Conservation (phyloP, 805 yeast species). For the Kazachstania psychrophila region DNA sequence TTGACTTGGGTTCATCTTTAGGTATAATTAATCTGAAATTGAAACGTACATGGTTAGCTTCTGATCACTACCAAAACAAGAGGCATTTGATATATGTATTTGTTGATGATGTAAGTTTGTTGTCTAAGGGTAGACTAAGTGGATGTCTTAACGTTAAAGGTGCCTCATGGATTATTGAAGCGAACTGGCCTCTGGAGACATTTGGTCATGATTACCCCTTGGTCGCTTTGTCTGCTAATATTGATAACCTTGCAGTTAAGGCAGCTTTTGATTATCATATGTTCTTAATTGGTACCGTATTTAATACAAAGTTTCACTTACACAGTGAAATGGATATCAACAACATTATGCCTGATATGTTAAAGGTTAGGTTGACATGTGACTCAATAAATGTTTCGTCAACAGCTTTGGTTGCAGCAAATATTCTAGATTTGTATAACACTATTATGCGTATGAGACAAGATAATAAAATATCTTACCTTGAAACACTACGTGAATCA, state of each 20-base stretch:
- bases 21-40: conserved; percentile 53
- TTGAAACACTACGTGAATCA: conserved; percentile 63
- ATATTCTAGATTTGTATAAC: conserved; percentile 65
- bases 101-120: conserved; percentile 40
- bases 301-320: conserved; percentile 42
- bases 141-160: conserved; percentile 49
- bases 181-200: conserved; percentile 54
- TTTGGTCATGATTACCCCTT: conserved; percentile 49
- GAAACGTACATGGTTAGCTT: conserved; percentile 57
- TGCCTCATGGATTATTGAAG: conserved; percentile 50
- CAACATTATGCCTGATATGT: conserved; percentile 46
- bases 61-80: conserved; percentile 58
- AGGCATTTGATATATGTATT: conserved; percentile 63
- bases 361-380: conserved; percentile 43
- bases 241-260: conserved; percentile 48
- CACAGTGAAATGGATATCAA: conserved; percentile 54
- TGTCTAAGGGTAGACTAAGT: conserved; percentile 71
- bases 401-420: conserved; percentile 82
- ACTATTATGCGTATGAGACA: conserved; percentile 62
- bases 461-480: conserved; percentile 64
- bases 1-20: conserved; percentile 77
- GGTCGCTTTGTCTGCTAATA: conserved; percentile 49
- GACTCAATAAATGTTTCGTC: conserved; percentile 50
- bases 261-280: conserved; percentile 79
- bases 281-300: conserved; percentile 55